A percentile compares a stretch with the other conserved stretches of the same genome.
These are phyloP conservation scores for Saturnispora ahearnii DNA, from an alignment of 805 yeast genomes.

Conservation along the genomic window DNA sequence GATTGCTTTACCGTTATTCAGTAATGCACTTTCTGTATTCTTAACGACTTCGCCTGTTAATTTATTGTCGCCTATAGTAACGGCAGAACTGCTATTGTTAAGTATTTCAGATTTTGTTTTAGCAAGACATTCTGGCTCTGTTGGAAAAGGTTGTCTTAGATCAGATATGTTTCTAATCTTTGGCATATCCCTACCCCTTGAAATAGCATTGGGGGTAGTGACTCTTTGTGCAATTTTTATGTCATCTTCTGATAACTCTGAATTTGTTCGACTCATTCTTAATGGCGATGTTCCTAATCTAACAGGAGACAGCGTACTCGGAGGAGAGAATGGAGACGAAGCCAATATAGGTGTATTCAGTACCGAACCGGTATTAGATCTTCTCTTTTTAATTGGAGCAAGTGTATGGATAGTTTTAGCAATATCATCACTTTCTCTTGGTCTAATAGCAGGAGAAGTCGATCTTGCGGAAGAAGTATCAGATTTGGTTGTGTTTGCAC, in stretches of 20 bases:
- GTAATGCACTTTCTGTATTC: background rate
- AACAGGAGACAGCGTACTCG: background rate
- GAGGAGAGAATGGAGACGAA: background rate
- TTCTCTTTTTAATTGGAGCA: constrained; percentile 2
- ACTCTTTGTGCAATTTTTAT: background rate
- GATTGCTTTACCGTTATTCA: background rate
- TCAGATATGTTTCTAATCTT: background rate
- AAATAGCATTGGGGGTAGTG: background rate
- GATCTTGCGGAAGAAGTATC: background rate
- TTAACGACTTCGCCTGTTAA: background rate
- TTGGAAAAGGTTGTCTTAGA: background rate
- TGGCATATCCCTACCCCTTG: background rate
- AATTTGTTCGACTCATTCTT: background rate
- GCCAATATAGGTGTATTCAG: background rate
- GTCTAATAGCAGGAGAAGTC: background rate
- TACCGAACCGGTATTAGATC: constrained; percentile 1
- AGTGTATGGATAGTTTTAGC: background rate
- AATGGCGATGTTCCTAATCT: constrained; percentile 7
- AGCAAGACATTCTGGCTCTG: background rate
- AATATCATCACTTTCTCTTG: constrained; percentile 1
- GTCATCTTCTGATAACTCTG: background rate
- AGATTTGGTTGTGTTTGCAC: background rate
- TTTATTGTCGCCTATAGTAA: background rate
- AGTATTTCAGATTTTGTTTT: background rate
- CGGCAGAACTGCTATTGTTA: background rate